Base-by-base conservation (phyloP, 2,329 filamentous ascomycete species). In the Cladosporium sp. region DNA sequence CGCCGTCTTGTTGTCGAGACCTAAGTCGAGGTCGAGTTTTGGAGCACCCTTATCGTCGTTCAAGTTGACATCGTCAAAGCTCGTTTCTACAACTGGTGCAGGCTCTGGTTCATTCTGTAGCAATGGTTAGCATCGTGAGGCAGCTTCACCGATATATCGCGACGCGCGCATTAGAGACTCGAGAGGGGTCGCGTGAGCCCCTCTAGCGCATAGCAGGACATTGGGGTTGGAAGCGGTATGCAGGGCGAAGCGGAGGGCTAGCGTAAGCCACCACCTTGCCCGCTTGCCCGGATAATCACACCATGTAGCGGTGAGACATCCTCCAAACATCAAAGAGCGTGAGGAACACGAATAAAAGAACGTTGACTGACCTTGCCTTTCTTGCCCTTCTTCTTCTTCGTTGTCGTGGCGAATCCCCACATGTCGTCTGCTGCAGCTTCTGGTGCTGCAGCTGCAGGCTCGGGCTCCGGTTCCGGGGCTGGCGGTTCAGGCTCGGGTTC, bases 11-110 rank as follows among this genome's bases (percentile, higher is more conserved):
- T 72, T 68, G 50, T 61, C 67, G 33, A 71, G 73, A 55, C 78
- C 79, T 68, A 83, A 80, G 67, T 78, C 79, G 67, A 83, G 75
- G 66, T 83, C 80, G 69, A 83, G 78, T 73, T 82, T 81, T 26
- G 81, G 81, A 61, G 78, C 79, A 40, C 68, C 72, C 57, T 73
- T 73, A 73, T 75, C 73, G 72, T 83, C 78, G 75, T 82, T 75
- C 69, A 82, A 73, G 71, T 78, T 75, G 70, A 83, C 78, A 62
- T 81, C 80, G 70, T 82, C 79, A 68, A 82, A 81, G 62, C 77
- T 79, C 72, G 78, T 79, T 64, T 78, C 76, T 67, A 71, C 68
- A n/a, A 71, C 72, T 40, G 72, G 67, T 50, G 64, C 44, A 60
- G 67, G 64, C 62, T 66, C 74, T 52, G 76, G 70, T 23, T 73